Base-by-base conservation (phyloP, 805 yeast genomes). In the Starmerella bombi region DNA sequence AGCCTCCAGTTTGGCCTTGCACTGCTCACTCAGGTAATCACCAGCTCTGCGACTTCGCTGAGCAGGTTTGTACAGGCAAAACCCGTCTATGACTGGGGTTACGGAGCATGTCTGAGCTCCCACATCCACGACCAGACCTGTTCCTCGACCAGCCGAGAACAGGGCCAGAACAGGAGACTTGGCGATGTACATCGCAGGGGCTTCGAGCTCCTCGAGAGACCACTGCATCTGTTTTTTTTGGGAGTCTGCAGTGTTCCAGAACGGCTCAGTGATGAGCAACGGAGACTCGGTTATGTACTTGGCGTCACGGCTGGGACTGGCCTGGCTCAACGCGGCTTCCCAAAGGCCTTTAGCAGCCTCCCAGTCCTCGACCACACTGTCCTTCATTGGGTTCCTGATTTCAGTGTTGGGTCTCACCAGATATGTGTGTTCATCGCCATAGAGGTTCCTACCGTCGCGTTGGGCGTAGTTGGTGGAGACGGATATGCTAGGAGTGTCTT, bases 81-180 rank as follows among this genome's bases (percentile, higher is more conserved):
- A 37, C 5, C 56, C 56, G 38, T 53, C 57, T 3, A 53, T 39
- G 2, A 53, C 50, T 5, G 57, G 55, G 4, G 91, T 78, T 1
- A 77, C 86, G 45, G 83, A 74, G 16, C 72, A 66, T 2, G 77
- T 63, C 55, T 80, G 86, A 55, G 81, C 91, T 5, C 94, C 94
- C 30, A 82, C 61, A 58, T 84, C 94, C 30, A 84, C 88, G 30
- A 84, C 84, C 25, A 84, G 64, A 57, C 93, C 84, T 45, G 78
- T 79, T 34, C 93, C 85, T 56, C 93, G 70, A 3, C 94, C 94
- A 48, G 80, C 79, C 9, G 88, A 85, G 61, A 86, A 86, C 1
- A 94, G 75, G 1, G 80, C 76, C 62, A 93, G 80, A 0, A 93
- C 78, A n/a, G 95, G 88, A 7, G 78, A 69, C 43, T 84, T 78